These are phyloP conservation scores for Neonectria punicea DNA, from an alignment of 2,329 filamentous ascomycete species.

Conservation along the genomic window DNA sequence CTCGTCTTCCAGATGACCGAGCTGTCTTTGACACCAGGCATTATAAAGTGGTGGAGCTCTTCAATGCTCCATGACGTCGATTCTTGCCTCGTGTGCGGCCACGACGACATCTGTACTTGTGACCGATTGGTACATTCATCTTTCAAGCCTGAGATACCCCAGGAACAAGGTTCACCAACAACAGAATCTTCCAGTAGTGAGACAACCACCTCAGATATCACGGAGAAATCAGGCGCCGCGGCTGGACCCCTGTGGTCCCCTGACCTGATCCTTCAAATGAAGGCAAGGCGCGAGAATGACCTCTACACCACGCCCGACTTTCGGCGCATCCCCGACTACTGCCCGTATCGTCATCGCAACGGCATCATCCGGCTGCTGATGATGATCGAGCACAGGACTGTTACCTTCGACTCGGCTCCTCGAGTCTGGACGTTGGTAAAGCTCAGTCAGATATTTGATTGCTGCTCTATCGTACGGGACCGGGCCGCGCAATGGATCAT, in stretches of 20 bases:
- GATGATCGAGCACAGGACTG: constrained; percentile 63
- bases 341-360: constrained; percentile 69
- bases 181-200: neutral
- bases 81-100: constrained; percentile 49
- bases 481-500: constrained; percentile 69
- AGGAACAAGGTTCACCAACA: neutral
- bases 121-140: constrained; percentile 14
- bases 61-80: constrained; percentile 47
- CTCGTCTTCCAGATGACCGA: constrained; percentile 68
- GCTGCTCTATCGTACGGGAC: constrained; percentile 57
- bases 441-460: constrained; percentile 69
- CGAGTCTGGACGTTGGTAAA: constrained; percentile 75
- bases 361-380: constrained; percentile 72
- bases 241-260: constrained; percentile 8
- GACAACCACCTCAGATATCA: too few species aligned
- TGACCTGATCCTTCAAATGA: constrained; percentile 35
- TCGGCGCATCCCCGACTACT: constrained; percentile 67
- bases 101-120: constrained; percentile 55
- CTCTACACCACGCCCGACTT: constrained; percentile 43
- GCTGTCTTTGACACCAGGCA: constrained; percentile 65
- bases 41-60: constrained; percentile 65
- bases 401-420: constrained; percentile 71
- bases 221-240: neutral
- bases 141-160: neutral
- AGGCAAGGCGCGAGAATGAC: constrained; percentile 32